These are phyloP conservation scores for Limnanthes douglasii DNA, from an alignment of 345 rosid genomes.

Conservation along the genomic window DNA sequence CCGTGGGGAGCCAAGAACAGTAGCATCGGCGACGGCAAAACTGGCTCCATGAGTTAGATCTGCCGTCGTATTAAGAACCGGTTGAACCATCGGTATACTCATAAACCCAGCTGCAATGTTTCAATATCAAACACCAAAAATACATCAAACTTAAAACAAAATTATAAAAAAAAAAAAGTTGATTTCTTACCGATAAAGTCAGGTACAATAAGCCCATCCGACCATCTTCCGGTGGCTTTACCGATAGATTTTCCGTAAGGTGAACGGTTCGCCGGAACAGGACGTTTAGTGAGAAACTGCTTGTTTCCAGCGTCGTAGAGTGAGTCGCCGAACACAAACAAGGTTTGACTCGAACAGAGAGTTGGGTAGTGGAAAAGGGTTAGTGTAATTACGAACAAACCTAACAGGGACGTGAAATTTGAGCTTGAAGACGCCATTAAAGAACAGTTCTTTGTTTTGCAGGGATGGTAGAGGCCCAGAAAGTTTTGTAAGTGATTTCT, in stretches of 20 bases:
- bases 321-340: slow-evolving; percentile 10
- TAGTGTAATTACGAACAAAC: background rate
- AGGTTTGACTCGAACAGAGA: slow-evolving; percentile 1
- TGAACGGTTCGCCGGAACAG: background rate
- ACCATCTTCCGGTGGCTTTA: slow-evolving; percentile 9
- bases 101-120: slow-evolving; percentile 8
- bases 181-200: slow-evolving; percentile 9
- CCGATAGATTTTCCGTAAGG: slow-evolving; percentile 8
- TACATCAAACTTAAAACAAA: background rate
- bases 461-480: too few species aligned
- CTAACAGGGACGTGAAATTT: background rate
- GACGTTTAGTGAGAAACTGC: background rate
- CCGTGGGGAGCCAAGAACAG: slow-evolving; percentile 5
- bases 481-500: too few species aligned
- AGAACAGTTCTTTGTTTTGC: too few species aligned
- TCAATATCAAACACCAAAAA: background rate
- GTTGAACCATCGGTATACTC: slow-evolving; percentile 3
- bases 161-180: background rate
- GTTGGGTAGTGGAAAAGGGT: slow-evolving; percentile 1
- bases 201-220: slow-evolving; percentile 11
- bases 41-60: slow-evolving; percentile 9
- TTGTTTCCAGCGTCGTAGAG: slow-evolving; percentile 11
- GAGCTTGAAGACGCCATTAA: slow-evolving; percentile 1
- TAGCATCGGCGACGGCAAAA: slow-evolving; percentile 9
- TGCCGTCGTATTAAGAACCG: background rate